phyloP scores from a whole-genome alignment of 257 asterid genomes.

The Penstemon barbatus region DNA sequence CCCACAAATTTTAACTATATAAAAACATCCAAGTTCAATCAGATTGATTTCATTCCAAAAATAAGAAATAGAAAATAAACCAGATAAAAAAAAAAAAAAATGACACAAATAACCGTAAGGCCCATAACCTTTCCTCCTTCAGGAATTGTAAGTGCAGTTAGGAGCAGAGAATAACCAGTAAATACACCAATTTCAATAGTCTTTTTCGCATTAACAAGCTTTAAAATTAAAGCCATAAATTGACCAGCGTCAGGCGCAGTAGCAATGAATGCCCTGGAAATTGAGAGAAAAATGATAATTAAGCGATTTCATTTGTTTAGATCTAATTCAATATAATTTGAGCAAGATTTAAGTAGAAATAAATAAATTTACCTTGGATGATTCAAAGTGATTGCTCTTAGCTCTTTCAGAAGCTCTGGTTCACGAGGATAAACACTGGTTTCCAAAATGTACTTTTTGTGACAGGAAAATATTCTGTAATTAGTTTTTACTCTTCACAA shows the following conservation, averaged over 20 bases:
- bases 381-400: constrained; percentile 44
- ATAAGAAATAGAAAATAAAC: not conserved
- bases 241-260: constrained; percentile 60
- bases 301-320: no score
- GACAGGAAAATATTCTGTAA: not conserved
- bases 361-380: constrained; percentile 40
- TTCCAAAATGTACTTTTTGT: constrained; percentile 46
- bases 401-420: constrained; percentile 49
- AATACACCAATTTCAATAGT: constrained; percentile 62
- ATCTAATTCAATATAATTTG: not conserved
- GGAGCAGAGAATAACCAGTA: constrained; percentile 62
- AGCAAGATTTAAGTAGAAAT: not conserved
- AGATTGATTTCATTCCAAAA: no score
- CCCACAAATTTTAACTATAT: not conserved
- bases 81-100: not conserved
- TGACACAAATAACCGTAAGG: not conserved
- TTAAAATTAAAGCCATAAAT: constrained; percentile 43
- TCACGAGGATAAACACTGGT: constrained; percentile 58
- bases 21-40: not conserved
- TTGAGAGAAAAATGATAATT: no score
- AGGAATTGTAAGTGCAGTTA: constrained; percentile 63
- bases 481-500: not conserved
- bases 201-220: constrained; percentile 44
- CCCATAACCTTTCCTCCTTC: constrained; percentile 50
- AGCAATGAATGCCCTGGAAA: constrained; percentile 37